Conservation (phyloP, 129 eudicot genomes). For the Chrysanthemum makinoi region DNA sequence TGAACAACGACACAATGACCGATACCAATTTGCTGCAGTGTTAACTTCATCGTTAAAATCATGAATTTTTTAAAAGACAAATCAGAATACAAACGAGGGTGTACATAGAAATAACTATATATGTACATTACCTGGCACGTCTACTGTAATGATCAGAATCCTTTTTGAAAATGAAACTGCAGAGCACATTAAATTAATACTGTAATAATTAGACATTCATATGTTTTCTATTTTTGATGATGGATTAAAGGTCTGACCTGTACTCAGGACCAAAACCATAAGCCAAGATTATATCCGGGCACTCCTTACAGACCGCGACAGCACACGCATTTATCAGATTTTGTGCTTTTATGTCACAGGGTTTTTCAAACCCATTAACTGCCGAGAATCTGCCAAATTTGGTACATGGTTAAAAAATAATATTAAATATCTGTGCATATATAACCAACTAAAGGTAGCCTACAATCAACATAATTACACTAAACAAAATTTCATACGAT, state of each 20-base stretch:
- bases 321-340: slow-evolving; percentile 85
- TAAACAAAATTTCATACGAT: background rate
- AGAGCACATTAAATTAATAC: slow-evolving; percentile 11
- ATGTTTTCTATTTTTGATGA: background rate
- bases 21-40: slow-evolving; percentile 83
- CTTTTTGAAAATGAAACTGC: slow-evolving; percentile 74
- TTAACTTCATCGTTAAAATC: slow-evolving; percentile 13
- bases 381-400: slow-evolving; percentile 50
- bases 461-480: background rate
- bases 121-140: slow-evolving; percentile 58
- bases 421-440: background rate
- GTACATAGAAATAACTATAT: too few species aligned
- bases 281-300: slow-evolving; percentile 65
- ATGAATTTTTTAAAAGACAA: background rate
- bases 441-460: background rate
- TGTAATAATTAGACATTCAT: background rate
- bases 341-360: slow-evolving; percentile 55
- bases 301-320: slow-evolving; percentile 52
- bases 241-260: slow-evolving; percentile 36
- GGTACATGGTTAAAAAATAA: slow-evolving; percentile 10
- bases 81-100: too few species aligned
- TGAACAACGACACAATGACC: slow-evolving; percentile 66
- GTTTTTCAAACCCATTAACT: slow-evolving; percentile 65
- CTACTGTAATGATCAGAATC: slow-evolving; percentile 72
- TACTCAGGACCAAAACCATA: slow-evolving; percentile 81